Evolutionary conservation across 2,329 filamentous ascomycete genomes (phyloP).

Genomic region (Neofusicoccum sp.): DNA sequence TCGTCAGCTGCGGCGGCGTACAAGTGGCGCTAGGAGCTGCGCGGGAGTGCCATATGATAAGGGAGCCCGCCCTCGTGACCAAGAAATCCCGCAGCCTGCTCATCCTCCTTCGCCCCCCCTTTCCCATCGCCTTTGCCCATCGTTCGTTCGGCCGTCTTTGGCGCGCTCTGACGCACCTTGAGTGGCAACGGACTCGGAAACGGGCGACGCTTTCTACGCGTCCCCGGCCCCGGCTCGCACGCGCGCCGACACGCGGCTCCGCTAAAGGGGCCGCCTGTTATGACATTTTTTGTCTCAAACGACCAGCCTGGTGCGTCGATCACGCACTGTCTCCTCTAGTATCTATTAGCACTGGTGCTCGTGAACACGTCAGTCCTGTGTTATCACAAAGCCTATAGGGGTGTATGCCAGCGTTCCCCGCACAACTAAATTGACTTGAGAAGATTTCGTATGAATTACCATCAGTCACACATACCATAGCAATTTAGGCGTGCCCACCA

Average conservation of each 20-base stretch:
- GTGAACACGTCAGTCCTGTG: not conserved
- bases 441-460: too few relatives aligned
- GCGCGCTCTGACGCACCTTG: too few relatives aligned
- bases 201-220: not conserved
- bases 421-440: too few relatives aligned
- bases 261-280: not conserved
- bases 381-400: not conserved
- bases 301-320: not conserved
- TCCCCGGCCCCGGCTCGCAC: not conserved
- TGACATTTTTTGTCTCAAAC: not conserved
- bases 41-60: slow-evolving; percentile 7
- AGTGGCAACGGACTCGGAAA: too few relatives aligned
- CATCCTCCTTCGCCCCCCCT: not conserved
- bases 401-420: too few relatives aligned
- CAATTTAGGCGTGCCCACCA: too few relatives aligned
- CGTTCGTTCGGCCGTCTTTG: too few relatives aligned
- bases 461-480: too few relatives aligned
- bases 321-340: not conserved
- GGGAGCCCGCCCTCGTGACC: slow-evolving; percentile 5
- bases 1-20: not conserved
- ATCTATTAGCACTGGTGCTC: not conserved
- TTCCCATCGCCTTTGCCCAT: not conserved
- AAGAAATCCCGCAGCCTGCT: slow-evolving; percentile 8
- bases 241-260: not conserved
- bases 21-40: not conserved